Percentiles rank a stretch among this genome's conserved stretches.
Conservation (phyloP, 2,329 filamentous ascomycete species). For the Pseudohalonectria lignicola region DNA sequence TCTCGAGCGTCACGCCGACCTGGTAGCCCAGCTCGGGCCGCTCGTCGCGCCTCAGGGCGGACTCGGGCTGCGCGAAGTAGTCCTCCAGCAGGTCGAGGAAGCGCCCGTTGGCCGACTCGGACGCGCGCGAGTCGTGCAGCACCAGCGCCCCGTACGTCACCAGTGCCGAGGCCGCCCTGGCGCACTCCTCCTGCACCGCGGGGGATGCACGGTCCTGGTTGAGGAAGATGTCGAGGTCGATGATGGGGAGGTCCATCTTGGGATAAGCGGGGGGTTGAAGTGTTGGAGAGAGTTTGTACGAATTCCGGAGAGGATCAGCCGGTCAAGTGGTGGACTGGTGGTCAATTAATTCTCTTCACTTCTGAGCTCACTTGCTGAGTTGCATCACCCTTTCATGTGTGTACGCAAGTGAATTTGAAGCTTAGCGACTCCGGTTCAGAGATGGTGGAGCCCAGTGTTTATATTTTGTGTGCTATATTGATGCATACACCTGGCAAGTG, state of each 20-base stretch:
- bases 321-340: no score
- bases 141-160: slow-evolving; percentile 50
- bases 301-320: no score
- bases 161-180: slow-evolving; percentile 41
- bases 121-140: slow-evolving; percentile 47
- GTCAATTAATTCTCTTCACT: no score
- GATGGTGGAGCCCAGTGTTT: no score
- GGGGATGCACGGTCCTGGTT: slow-evolving; percentile 27
- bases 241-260: slow-evolving; percentile 47
- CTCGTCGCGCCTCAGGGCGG: slow-evolving; percentile 35
- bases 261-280: no score
- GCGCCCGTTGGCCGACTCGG: slow-evolving; percentile 39
- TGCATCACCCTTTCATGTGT: no score
- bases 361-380: no score
- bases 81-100: slow-evolving; percentile 54
- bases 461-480: no score
- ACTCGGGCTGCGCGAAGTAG: slow-evolving; percentile 47
- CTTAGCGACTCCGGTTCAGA: no score
- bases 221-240: slow-evolving; percentile 49
- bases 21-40: slow-evolving; percentile 48
- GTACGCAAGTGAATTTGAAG: no score
- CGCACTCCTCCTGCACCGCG: slow-evolving; percentile 37
- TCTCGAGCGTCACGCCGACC: slow-evolving; percentile 50
- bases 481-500: no score
- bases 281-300: no score